Evolutionary conservation across 2,329 filamentous ascomycete species (phyloP), one percentile per base, ranked within the genome.

Genomic region (Periconia digitata): DNA sequence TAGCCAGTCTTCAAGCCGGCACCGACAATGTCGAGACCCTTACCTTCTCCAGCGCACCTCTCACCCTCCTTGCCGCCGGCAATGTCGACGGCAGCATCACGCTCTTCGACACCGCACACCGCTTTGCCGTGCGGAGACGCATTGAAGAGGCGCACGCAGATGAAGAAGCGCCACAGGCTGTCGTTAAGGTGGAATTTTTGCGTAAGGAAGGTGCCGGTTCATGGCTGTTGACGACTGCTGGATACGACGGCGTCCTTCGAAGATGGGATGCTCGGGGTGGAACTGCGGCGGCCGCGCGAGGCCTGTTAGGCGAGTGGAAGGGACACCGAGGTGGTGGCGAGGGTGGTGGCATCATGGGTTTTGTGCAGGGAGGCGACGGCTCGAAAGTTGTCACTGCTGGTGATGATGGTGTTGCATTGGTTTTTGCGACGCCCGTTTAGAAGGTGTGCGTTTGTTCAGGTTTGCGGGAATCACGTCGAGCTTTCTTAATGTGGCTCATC

Each of bases 141-240:
- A 89, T 97, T 56, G 80, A 81, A 43, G 87, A 87, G 42, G 92
- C 90, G 1, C 92, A 95, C 69, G 87, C 92, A 5, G 71, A 72
- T 37, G 67, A 72, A 20, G 67, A 92, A 65, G 88, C 92, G 56
- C 88, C 90, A n/a, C 87, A 87, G 63, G 87, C 90, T 1, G 90
- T 99, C 17, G 92, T 97, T 53, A 92, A 95, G 73, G 85, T 97
- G 4, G 90, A 96, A 51, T 99, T 96, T 64, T 82, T 95, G 49
- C 77, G 78, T 66, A 75, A 57, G 27, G 58, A 71, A 39, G 65
- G 66, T 1, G 40, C 66, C 2, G 69, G 70, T 4, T 62, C 63
- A n/a, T 92, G 84, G 85, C 66, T 95, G 53, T 76, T 97, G 44
- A 97, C 92, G 2, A 90, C 85, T 55, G 92, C 86, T 58, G 94